These are phyloP conservation scores for Rickenella mellea DNA, from an alignment of 768 basidiomycete genomes.

Conservation along the genomic window DNA sequence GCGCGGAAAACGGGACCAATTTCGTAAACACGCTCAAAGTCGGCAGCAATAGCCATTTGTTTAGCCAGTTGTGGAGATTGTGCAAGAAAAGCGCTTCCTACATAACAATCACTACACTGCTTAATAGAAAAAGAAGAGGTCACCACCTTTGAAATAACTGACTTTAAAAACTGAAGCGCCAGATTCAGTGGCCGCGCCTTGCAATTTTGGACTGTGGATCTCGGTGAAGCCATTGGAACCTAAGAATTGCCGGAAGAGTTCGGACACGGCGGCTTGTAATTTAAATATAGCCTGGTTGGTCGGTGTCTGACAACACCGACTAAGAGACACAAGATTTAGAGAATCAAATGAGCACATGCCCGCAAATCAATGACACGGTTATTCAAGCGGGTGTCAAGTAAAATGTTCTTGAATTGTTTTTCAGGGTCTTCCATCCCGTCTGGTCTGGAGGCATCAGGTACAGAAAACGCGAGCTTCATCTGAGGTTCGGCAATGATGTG, in stretches of 20 bases:
- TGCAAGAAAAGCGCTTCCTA: conserved; percentile 86
- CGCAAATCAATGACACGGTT: conserved; percentile 91
- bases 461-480: conserved; percentile 73
- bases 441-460: conserved; percentile 86
- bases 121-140: neutral
- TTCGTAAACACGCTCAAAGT: conserved; percentile 97
- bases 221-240: conserved; percentile 72
- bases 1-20: conserved; percentile 96
- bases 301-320: conserved; percentile 50
- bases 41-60: conserved; percentile 98
- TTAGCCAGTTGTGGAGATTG: conserved; percentile 97
- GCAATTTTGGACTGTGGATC: conserved; percentile 96
- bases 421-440: conserved; percentile 52
- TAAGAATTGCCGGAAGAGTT: conserved; percentile 80
- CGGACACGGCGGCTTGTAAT: conserved; percentile 80
- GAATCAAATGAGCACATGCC: conserved; percentile 32
- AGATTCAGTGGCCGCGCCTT: conserved; percentile 93
- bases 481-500: conserved; percentile 76
- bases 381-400: conserved; percentile 89
- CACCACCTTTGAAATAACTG: conserved; percentile 85
- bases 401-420: conserved; percentile 66
- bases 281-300: conserved; percentile 96
- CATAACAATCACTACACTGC: neutral
- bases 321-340: neutral
- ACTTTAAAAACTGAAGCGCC: conserved; percentile 98